Evolutionary conservation across 1,139 yeast species (phyloP), one percentile per base, ranked within the genome.

Genomic region (Chernovozyma aurita): DNA sequence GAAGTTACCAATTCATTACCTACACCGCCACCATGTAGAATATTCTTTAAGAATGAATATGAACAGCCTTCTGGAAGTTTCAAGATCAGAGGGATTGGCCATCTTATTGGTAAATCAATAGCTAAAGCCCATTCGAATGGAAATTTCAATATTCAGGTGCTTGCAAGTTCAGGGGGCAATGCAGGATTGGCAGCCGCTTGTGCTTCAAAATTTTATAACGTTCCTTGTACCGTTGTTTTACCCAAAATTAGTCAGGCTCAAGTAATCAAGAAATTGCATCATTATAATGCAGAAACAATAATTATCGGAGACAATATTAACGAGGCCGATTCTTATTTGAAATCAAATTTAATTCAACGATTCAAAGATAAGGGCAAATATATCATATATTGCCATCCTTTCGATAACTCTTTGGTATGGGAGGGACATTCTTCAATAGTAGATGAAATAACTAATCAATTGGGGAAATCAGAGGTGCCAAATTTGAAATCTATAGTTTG

Each of bases 151-250:
- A 66, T 75, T 25, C 73, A 70, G 22, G 77, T 81, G 4, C 76
- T 70, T 52, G 70, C 83, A 5, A 78, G 85, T 24, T 78, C 85
- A 13, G 92, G 90, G 11, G 92, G 92, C 1, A 83, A 83, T 52
- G 92, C 92, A 0, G 92, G 92, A 0, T 61, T 80, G 34, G 90
- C 90, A 0, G 85, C 85, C 2, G 86, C 87, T 0, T 71, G 71
- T 36, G 77, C 84, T 30, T 75, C 83, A 4, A 54, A 52, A 26
- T 57, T 53, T 36, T 65, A 69, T 41, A 61, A 63, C 2, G 53
- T 72, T 7, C 65, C 68, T 9, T 80, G 88, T 45, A 78, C 85
- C 0, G 87, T 83, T 6, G 85, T 80, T 1, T 73, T 83, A 5
- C 90, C 90, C 0, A 57, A 45, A 0, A 55, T 65, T 4, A 66